Base-by-base conservation (phyloP, 2,329 filamentous ascomycete species). In the Purpureocillium takamizusanense region DNA sequence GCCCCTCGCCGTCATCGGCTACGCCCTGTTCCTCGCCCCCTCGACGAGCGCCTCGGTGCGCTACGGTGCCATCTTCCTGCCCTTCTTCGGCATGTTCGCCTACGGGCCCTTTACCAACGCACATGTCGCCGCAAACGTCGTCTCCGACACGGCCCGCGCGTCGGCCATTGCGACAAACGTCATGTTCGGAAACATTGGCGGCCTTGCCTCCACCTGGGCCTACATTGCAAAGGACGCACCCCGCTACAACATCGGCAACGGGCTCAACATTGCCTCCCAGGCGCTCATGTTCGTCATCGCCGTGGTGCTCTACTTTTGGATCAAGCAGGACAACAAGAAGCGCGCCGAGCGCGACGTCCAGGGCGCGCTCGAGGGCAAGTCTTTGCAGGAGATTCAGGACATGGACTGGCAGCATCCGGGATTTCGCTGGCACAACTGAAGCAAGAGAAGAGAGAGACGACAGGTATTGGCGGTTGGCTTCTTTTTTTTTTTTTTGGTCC, bases 201-300 rank as follows among this genome's bases (percentile, higher is more conserved):
- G 75, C 0, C 46, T 78, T 21, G 70, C 81, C 40, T 69, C 72
- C 0, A 82, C 78, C 0, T 83, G 78, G 79, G 69, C 65, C 1
- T 83, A 81, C 57, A 49, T 83, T 32, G 70, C 73, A 0, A 72
- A 61, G 38, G 81, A 86, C 48, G 72, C 48, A 0, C 82, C 82
- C 0, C 59, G 83, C 42, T 87, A 76, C 49, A 74, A 63, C 18
- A 83, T 84, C 32, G 83, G 82, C 1, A 86, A 86, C 51, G 81
- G 81, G 0, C 52, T 86, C 14, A 86, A 86, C 52, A 51, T 85
- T 32, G 82, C 74, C 0, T 78, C 76, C 0, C 66, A 67, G n/a
- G 66, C 65, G n/a, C 61, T 62, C 2, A 75, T 76, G 2, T 52
- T 84, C 11, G 38, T 85, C 2, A 39, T 70, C 4, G 63, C 66